phyloP scores from a whole-genome alignment of 495 filamentous ascomycete species.

The Entonaema liquescens region DNA sequence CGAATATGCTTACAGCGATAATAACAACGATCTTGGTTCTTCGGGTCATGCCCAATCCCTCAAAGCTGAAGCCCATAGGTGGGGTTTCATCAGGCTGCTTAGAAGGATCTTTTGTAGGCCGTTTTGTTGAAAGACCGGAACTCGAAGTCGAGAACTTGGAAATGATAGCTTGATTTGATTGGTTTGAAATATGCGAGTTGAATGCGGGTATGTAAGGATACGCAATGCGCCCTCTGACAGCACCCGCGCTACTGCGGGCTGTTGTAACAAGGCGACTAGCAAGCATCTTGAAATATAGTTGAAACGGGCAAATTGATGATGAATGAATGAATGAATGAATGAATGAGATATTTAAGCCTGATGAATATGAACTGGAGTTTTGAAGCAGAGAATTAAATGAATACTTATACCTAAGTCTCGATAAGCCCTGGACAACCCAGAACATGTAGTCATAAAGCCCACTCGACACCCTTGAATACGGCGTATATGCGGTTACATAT shows the following conservation, averaged over 20 bases:
- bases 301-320: neutral
- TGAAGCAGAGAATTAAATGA: neutral
- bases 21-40: constrained; percentile 41
- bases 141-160: constrained; percentile 27
- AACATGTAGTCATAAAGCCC: neutral
- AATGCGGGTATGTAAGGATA: constrained; percentile 8
- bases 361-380: neutral
- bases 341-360: neutral
- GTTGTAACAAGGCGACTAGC: constrained; percentile 11
- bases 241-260: constrained; percentile 28
- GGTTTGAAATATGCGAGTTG: constrained; percentile 15
- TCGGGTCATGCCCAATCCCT: constrained; percentile 40
- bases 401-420: neutral
- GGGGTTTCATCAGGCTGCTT: constrained; percentile 20
- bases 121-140: constrained; percentile 7
- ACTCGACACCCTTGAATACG: neutral
- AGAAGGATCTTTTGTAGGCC: constrained; percentile 9
- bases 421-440: neutral
- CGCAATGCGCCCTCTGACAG: constrained; percentile 15
- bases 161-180: neutral
- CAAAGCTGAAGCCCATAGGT: constrained; percentile 34
- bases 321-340: neutral
- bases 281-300: constrained; percentile 22
- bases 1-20: constrained; percentile 36
- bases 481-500: neutral